Evolutionary conservation across 768 basidiomycete genomes (phyloP), one percentile per base, ranked within the genome.

Genomic region (Tephrocybe rancida): DNA sequence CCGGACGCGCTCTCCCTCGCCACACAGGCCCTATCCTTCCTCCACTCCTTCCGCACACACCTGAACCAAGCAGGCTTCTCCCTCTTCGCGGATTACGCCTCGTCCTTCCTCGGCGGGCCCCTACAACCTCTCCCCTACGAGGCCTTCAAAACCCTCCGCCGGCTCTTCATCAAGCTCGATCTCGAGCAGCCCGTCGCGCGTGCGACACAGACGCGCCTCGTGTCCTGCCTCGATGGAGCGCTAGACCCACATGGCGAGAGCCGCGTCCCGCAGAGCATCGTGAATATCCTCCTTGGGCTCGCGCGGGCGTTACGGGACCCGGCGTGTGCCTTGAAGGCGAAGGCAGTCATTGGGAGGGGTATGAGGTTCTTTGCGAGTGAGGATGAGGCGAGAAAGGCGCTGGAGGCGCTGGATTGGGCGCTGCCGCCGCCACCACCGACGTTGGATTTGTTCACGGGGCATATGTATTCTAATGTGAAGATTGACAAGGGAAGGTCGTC

Each of bases 121-220:
- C n/a, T n/a, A n/a, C 55, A 60, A 2, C 26, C 60, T 2, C 53
- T 70, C 16, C 73, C 71, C 7, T 64, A 73, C 47, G 74, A 76
- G 55, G 68, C 70, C 14, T 70, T 71, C 56, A 72, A 69, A 51
- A 76, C 71, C 11, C 58, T 73, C 18, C 68, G 73, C 11, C 67
- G 71, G n/a, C 62, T 71, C 4, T 71, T 71, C 42, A 63, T 74
- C 49, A 65, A 65, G 34, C 62, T 70, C 16, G 56, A 70, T 32
- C 64, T 64, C 42, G 52, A 50, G 7, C 21, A 48, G 4, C 50
- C 50, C 16, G 58, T 73, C 42, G 58, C 57, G 14, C 30, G 54
- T 8, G 48, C 57, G 32, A 63, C 68, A 1, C 73, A 74, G 53
- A 56, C 58, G 11, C 60, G 56, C 10, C 55, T 71, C 26, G 67